Evolutionary conservation across 768 basidiomycete species (phyloP), one percentile per base, ranked within the genome.

Genomic region (Ramaria sp.): DNA sequence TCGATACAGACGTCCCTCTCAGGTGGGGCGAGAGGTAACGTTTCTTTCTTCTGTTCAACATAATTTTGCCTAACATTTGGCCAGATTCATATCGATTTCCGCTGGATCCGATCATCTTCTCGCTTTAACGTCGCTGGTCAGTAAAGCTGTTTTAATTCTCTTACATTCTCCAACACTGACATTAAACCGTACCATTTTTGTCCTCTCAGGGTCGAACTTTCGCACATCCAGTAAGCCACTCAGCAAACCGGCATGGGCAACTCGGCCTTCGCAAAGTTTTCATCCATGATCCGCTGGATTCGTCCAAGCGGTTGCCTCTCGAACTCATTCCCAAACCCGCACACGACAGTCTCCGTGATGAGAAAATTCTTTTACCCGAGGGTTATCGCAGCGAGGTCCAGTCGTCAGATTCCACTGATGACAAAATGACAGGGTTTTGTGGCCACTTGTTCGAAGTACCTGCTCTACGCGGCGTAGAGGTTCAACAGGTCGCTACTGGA

Each of bases 171-270:
- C 28, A 8, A 24, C 16, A 25, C 18, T 34, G 24, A 51, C 34
- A 34, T 34, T 2, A 34, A 8, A 8, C 3, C 7, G 32, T 34
- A 34, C 32, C 13, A 34, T 9, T 34, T 9, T 34, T 8, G 1
- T 8, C 9, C 3, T 52, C 81, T 9, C 56, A 68, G 36, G 91
- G 91, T 2, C 83, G 89, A 45, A 77, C 85, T 4, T 92, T 87
- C 64, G 78, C 82, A 2, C 80, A 89, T 62, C 88, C 93, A 0
- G 72, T 88, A 41, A 79, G 78, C 58, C 79, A 79, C 58, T 65
- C 75, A 8, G 92, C 86, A 27, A 97, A 97, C 67, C 69, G 76
- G 1, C 78, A 82, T 63, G 87, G 88, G 1, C 93, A 96, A 64
- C 79, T 97, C 7, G 93, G 92, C 6, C 74, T 87, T 60, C 78